These are phyloP conservation scores for Cyberlindnera nakhonratchasimensis DNA, from an alignment of 805 yeast species.

Conservation along the genomic window DNA sequence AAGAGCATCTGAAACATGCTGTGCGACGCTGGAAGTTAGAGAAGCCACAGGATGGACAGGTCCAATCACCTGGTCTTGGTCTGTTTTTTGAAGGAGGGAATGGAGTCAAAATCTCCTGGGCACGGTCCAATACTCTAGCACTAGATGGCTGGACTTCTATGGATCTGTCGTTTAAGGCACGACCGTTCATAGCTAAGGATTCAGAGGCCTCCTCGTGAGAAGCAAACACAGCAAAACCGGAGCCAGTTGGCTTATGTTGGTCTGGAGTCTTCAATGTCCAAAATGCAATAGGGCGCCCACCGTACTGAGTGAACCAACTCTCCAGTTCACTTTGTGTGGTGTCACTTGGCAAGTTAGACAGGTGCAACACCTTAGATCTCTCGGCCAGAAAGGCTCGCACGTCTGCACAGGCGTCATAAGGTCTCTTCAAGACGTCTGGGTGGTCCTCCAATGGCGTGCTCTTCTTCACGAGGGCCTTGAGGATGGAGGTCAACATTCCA, in stretches of 20 bases:
- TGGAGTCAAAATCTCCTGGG: conserved; percentile 75
- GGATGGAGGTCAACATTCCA: conserved; percentile 40
- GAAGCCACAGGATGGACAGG: conserved; percentile 95
- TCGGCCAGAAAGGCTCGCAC: conserved; percentile 63
- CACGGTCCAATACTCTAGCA: conserved; percentile 69
- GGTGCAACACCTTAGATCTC: conserved; percentile 70
- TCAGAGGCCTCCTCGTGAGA: conserved; percentile 85
- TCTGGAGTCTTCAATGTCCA: conserved; percentile 78
- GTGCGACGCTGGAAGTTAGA: conserved; percentile 92
- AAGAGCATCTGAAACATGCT: conserved; percentile 89
- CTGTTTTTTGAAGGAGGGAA: conserved; percentile 84
- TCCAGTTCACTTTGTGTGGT: conserved; percentile 90
- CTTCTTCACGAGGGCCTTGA: conserved; percentile 45
- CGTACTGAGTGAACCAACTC: conserved; percentile 85
- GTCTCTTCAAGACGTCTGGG: conserved; percentile 57
- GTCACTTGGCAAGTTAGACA: conserved; percentile 79
- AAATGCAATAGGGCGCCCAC: conserved; percentile 82
- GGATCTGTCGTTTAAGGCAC: conserved; percentile 65
- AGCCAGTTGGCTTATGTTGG: conserved; percentile 46
- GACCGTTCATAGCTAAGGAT: conserved; percentile 74
- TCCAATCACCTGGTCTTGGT: conserved; percentile 97
- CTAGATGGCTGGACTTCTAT: conserved; percentile 89
- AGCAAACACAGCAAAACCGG: conserved; percentile 84
- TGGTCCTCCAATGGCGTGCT: conserved; percentile 47
- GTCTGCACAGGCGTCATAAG: conserved; percentile 77